Evolutionary conservation across 2,329 filamentous ascomycete species (phyloP), one percentile per base, ranked within the genome.

Genomic region (Alternaria angustiovoidea): DNA sequence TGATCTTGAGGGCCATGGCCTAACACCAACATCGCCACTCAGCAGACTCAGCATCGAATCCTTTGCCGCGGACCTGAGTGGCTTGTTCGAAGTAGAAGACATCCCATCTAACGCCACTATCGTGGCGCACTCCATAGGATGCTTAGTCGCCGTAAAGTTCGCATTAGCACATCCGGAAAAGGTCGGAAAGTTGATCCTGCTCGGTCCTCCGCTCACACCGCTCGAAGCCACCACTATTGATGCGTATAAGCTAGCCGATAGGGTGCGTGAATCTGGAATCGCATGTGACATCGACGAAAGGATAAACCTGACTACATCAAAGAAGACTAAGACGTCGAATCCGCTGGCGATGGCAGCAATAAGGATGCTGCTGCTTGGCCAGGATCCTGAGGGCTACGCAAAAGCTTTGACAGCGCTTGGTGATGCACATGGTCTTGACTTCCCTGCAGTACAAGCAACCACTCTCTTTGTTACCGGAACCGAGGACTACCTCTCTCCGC

Each of bases 1-100:
- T 58, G 86, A 88, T 62, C 75, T 88, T 3, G 86, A 88, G 71
- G 86, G 86, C 3, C 85, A 87, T 61, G 85, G 85, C 0, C 75
- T 84, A 7, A 84, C 83, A 1, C 84, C 85, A 0, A 86, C 85
- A 0, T 80, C 79, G 8, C 81, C 85, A 0, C 72, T 79, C 2
- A 81, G 76, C 49, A 80, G 80, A 0, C 66, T 80, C 2, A 81
- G 75, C 46, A 80, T 87, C 38, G 66, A 72, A 38, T 38, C 36
- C 36, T n/a, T 38, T 8, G 36, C 36, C 7, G 16, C 61, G 0
- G 84, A 86, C 56, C 66, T 86, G 1, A 54, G 70, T 3, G 74
- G 72, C 3, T 44, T 86, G 1, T 79, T 82, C 59, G 52, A 76
- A 4, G 56, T 74, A 26, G 73, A 76, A 8, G 72, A 68, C 0